These are phyloP conservation scores for Gossypium lobatum DNA, from an alignment of 441 rosid species.

Conservation along the genomic window DNA sequence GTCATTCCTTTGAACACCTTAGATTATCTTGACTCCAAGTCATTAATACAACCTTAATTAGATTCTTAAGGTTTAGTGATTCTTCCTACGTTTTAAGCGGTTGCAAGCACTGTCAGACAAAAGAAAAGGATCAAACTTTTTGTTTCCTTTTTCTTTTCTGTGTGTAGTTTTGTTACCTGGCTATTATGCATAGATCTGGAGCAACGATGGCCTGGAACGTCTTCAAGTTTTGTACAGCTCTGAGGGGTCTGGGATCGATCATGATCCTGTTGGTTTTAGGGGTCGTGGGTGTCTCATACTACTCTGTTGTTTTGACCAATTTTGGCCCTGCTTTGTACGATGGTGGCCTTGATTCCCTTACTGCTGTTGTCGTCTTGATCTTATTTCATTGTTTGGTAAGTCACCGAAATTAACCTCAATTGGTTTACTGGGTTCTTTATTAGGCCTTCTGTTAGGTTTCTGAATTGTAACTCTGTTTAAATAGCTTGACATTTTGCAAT, in stretches of 20 bases:
- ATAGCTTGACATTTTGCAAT: background rate
- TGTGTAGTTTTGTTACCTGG: background rate
- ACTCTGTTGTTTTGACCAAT: conserved; percentile 75
- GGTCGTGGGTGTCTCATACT: conserved; percentile 83
- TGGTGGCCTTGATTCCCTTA: conserved; percentile 55
- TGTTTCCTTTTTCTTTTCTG: background rate
- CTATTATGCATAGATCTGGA: conserved; percentile 78
- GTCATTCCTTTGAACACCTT: background rate
- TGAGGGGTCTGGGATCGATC: conserved; percentile 87
- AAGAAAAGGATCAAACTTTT: background rate
- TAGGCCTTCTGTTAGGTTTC: background rate
- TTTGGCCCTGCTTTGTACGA: conserved; percentile 64
- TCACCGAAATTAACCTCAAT: background rate
- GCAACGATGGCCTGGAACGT: conserved; percentile 96
- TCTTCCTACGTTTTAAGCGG: background rate
- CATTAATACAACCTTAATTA: background rate
- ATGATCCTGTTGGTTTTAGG: conserved; percentile 90
- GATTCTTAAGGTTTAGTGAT: background rate
- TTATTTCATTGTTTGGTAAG: conserved; percentile 71
- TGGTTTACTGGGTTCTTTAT: background rate
- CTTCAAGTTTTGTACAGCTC: conserved; percentile 85
- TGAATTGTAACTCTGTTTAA: background rate
- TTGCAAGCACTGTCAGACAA: background rate
- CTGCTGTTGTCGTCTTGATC: conserved; percentile 54
- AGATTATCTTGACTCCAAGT: background rate